phyloP scores from a whole-genome alignment of 2,329 filamentous ascomycete species.

The Gremmenia infestans region DNA sequence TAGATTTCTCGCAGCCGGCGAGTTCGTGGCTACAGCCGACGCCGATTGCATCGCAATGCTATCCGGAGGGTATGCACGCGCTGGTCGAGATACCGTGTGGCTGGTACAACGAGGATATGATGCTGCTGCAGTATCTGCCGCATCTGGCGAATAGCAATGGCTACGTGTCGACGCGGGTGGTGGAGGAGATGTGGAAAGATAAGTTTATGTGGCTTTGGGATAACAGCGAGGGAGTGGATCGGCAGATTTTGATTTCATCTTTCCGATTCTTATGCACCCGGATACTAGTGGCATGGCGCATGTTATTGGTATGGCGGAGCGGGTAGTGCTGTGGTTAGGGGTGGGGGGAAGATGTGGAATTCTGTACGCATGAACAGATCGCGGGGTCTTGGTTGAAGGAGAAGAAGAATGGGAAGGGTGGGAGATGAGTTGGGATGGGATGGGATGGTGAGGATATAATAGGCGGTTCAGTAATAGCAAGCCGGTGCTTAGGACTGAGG shows the following conservation, averaged over 20 bases:
- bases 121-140: conserved; percentile 12
- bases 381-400: too few relatives aligned
- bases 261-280: conserved; percentile 41
- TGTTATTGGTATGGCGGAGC: conserved; percentile 38
- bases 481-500: too few relatives aligned
- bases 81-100: conserved; percentile 43
- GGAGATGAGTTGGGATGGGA: too few relatives aligned
- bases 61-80: conserved; percentile 6
- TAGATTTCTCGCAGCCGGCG: conserved; percentile 17
- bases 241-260: conserved; percentile 36
- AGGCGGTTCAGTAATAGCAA: too few relatives aligned
- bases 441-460: too few relatives aligned
- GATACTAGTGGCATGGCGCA: conserved; percentile 44
- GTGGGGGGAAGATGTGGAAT: too few relatives aligned
- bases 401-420: too few relatives aligned
- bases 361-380: too few relatives aligned
- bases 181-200: conserved; percentile 41
- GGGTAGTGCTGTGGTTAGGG: background rate
- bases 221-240: conserved; percentile 40
- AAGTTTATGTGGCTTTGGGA: conserved; percentile 34
- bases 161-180: conserved; percentile 33
- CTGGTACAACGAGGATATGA: conserved; percentile 43
- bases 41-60: background rate
- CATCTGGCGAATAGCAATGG: conserved; percentile 28
- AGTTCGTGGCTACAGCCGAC: conserved; percentile 5